Evolutionary conservation across 192 early-diverging fungal genomes (phyloP), one percentile per base, ranked within the genome.

Genomic region (Umbelopsis ramanniana): DNA sequence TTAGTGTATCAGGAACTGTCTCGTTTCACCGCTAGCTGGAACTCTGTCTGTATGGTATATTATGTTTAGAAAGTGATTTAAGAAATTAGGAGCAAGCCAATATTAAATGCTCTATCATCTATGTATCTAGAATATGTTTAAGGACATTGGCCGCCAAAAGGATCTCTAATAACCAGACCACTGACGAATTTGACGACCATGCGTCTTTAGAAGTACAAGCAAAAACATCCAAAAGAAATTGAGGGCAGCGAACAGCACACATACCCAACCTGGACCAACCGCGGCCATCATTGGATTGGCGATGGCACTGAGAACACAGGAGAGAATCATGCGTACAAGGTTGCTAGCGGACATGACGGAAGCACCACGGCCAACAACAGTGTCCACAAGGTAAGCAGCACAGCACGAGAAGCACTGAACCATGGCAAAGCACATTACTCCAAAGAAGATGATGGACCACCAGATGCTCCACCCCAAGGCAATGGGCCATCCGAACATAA

Each of bases 301-400:
- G 67, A 84, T 84, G 2, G 77, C 50, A 79, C 81, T 79, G 67
- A 86, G 78, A 19, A 79, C 69, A 55, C 77, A 79, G 19, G 77
- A 70, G 66, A 69, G 67, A 23, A 79, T 74, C 77, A 79, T 79
- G 22, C 77, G 67, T 15, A 79, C 69, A 22, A 79, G 57, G 57
- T 86, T 86, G 19, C 72, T 80, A 22, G 84, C 84, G 5, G 84
- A 82, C 8, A 78, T 86, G 17, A 80, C 82, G 52, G 76, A 78
- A 2, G 84, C 82, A 19, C 84, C 84, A 11, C 79, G 76, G 12
- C 81, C 84, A 11, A 82, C 79, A 6, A 86, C 78, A 11, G 78
- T 77, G 67, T 86, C 83, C 35, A 86, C 84, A 6, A 83, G 40
- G 21, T 83, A 86, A 12, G 82, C 69, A 67, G 60, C 11, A 66